Conservation (phyloP, 306 rosid genomes). For the Cajanus cajan region DNA sequence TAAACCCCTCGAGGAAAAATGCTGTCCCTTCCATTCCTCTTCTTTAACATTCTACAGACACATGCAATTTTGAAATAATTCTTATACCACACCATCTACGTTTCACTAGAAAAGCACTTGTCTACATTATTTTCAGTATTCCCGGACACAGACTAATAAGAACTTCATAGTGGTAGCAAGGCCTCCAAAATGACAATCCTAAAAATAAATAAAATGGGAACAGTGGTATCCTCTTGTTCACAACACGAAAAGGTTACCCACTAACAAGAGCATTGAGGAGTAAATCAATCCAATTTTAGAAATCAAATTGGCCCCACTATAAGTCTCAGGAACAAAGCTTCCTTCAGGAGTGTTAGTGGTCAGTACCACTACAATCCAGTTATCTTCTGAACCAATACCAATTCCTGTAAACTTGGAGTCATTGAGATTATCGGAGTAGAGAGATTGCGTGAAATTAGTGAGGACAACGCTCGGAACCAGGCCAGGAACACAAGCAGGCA, state of each 20-base stretch:
- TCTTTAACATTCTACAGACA: slow-evolving; percentile 25
- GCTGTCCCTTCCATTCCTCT: not conserved
- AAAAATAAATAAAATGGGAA: not conserved
- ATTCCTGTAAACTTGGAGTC: slow-evolving; percentile 71
- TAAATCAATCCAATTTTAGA: slow-evolving; percentile 42
- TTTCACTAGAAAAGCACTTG: slow-evolving; percentile 13
- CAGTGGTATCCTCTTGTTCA: slow-evolving; percentile 37
- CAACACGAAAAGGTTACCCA: slow-evolving; percentile 42
- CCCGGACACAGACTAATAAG: not conserved
- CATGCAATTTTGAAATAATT: slow-evolving; percentile 23
- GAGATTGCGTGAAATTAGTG: slow-evolving; percentile 76
- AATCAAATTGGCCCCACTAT: slow-evolving; percentile 36
- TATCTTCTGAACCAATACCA: slow-evolving; percentile 74
- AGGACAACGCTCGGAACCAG: slow-evolving; percentile 64
- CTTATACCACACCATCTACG: not conserved
- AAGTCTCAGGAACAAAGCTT: slow-evolving; percentile 54
- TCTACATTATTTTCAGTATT: slow-evolving; percentile 8
- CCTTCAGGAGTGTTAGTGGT: slow-evolving; percentile 79
- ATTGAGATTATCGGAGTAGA: slow-evolving; percentile 63
- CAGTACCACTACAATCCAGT: slow-evolving; percentile 82
- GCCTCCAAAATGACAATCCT: slow-evolving; percentile 14
- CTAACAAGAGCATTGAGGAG: slow-evolving; percentile 45
- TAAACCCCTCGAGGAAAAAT: not conserved
- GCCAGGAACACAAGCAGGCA: slow-evolving; percentile 89
- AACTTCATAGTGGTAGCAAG: not conserved